phyloP scores from a whole-genome alignment of 2,329 filamentous ascomycete species.

The Colletotrichum sp. region DNA sequence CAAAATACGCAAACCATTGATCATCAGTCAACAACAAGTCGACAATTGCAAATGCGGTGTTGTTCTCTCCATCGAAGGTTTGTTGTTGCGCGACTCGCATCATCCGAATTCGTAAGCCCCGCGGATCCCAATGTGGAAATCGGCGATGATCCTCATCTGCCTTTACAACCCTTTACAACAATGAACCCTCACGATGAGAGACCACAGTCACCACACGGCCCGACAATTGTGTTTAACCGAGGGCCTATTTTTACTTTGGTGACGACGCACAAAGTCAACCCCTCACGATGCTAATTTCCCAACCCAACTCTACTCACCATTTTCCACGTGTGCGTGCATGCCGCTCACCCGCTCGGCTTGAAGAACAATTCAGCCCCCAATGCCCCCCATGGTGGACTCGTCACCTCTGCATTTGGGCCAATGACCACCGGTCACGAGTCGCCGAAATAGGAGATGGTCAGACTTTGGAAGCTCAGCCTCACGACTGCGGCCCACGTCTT shows the following conservation, averaged over 20 bases:
- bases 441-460: not conserved
- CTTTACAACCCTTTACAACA: not conserved
- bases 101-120: not conserved
- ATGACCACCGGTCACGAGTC: not conserved
- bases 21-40: not conserved
- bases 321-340: not conserved
- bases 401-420: not conserved
- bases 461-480: not conserved
- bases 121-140: not conserved
- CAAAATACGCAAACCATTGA: not conserved
- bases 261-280: not conserved
- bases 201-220: not conserved
- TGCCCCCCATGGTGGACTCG: not conserved
- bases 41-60: not conserved
- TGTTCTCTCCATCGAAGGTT: not conserved
- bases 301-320: not conserved
- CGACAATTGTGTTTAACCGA: not conserved
- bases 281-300: not conserved
- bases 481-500: not conserved
- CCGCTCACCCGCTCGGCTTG: not conserved
- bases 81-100: not conserved
- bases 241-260: not conserved
- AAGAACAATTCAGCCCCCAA: not conserved
- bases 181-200: not conserved
- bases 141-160: not conserved